phyloP scores from a whole-genome alignment of 129 eudicot species.

The Cynara cardunculus region DNA sequence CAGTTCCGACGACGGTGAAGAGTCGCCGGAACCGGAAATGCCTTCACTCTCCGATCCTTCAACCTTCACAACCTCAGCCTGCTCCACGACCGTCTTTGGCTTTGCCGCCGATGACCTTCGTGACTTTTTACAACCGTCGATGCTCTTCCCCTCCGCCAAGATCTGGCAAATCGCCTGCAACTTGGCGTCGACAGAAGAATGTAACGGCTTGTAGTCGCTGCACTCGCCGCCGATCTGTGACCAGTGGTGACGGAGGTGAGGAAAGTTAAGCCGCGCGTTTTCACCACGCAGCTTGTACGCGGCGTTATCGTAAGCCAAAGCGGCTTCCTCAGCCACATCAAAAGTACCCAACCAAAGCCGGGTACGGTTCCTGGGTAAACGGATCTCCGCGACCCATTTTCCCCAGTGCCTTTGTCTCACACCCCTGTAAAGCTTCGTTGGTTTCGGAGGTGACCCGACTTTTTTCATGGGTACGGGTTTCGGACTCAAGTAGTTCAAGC shows the following conservation, averaged over 20 bases:
- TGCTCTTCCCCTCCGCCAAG: conserved; percentile 53
- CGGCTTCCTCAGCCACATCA: conserved; percentile 78
- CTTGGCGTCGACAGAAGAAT: conserved; percentile 68
- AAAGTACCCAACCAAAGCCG: conserved; percentile 84
- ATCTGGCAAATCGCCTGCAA: conserved; percentile 53
- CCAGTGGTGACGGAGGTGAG: conserved; percentile 60
- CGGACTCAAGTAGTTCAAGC: conserved; percentile 29
- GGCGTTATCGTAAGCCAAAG: conserved; percentile 74
- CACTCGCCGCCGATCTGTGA: conserved; percentile 44
- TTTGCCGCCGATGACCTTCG: conserved; percentile 6
- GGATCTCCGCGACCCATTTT: conserved; percentile 91
- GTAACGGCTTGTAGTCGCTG: conserved; percentile 65
- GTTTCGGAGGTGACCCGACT: conserved; percentile 61
- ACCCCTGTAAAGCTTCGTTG: conserved; percentile 71
- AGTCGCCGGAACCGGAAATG: conserved; percentile 32
- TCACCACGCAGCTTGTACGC: conserved; percentile 74
- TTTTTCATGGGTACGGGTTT: conserved; percentile 56
- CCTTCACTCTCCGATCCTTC: conserved; percentile 44
- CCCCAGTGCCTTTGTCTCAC: conserved; percentile 92
- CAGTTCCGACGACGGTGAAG: conserved; percentile 53
- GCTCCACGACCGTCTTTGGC: not conserved
- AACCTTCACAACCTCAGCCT: conserved; percentile 15
- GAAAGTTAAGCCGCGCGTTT: conserved; percentile 63
- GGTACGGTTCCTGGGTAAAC: conserved; percentile 73
- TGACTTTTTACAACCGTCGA: conserved; percentile 28